Evolutionary conservation across 1,139 yeast genomes (phyloP), one percentile per base, ranked within the genome.

Genomic region (Suhomyces terraborum): DNA sequence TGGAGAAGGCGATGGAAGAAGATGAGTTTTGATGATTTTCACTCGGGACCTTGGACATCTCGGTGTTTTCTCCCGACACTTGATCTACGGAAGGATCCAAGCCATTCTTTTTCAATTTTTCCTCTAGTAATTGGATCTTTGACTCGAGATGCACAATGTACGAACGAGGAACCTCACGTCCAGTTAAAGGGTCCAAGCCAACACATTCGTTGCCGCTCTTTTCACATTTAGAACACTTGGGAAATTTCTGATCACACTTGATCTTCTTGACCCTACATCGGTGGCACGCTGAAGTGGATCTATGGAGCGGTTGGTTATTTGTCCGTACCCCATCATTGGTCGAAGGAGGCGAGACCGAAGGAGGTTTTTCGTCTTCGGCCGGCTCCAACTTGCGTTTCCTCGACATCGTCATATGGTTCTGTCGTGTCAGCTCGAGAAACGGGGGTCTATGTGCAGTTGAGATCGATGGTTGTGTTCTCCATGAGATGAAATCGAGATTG

Each of bases 141-240:
- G 80, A 82, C 56, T 89, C 96, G 42, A 89, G 64, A 52, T 83
- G 84, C 12, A 80, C 75, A 6, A 88, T 79, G 55, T 89, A 88
- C 8, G 89, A 82, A 35, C 97, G 66, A 0, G 96, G 95, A 1
- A 88, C 79, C 49, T 85, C 89, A 43, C 95, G 67, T 0, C 96
- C 95, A 0, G 96, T 86, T 4, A 88, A 88, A 0, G 95, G 88
- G 58, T 89, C 96, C 9, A 87, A 62, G 0, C 95, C 89, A 16
- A 88, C 81, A 62, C 96, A 88, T 13, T 84, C 86, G 3, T 69
- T 82, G 5, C 80, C 78, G 13, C 85, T 83, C 52, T 79, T 81
- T 20, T 69, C 72, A 62, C 96, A 88, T 32, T 79, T 76, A 10
- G 79, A 67, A 58, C 97, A 89, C 40, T 80, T 77, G 1, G 96